Base-by-base conservation (phyloP, 116 monocot genomes). In the Phalaenopsis hybrid region DNA sequence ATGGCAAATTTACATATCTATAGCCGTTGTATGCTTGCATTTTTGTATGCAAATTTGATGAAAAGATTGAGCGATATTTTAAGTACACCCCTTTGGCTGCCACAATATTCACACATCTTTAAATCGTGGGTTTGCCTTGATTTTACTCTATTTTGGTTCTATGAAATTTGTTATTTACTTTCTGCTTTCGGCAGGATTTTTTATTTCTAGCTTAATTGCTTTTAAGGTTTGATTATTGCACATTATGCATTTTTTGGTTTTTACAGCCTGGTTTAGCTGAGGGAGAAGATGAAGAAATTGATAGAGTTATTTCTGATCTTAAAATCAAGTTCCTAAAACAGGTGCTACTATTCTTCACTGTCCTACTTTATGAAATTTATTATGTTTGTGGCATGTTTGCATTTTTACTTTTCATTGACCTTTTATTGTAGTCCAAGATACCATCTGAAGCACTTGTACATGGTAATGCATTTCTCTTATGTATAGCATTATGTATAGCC, bases 181-280 rank as follows among this genome's bases (percentile, higher is more conserved):
- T 41, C 41, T 73, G 16, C 41, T 41, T 13, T 33, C 41, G 41
- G 8, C 18, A 52, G 16, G 17, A 51, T 46, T 70, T 3, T 46
- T 59, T 37, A 45, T 55, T 48, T 44, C 10, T 76, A 6, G 8
- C 33, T 57, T 79, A 23, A 67, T 28, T 77, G 44, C 57, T 78
- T 55, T 55, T 55, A 55, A 41, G 65, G 33, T 85, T 74, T 82
- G 45, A 78, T 31, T 59, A 49, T 44, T 28, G 48, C 58, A 25
- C 80, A 43, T 76, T 41, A 5, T 80, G 41, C 57, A 61, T 77
- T 75, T 82, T 67, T 51, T 43, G 79, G 44, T 37, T 74, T 20
- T 61, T 84, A 21, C 86, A 94, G 94, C 90, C 90, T 78, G 88
- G 87, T 86, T 85, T 89, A 21, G 81, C 82, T 69, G 89, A 94